Conservation (phyloP, 2,329 filamentous ascomycete genomes). For the Parastagonospora avenae region DNA sequence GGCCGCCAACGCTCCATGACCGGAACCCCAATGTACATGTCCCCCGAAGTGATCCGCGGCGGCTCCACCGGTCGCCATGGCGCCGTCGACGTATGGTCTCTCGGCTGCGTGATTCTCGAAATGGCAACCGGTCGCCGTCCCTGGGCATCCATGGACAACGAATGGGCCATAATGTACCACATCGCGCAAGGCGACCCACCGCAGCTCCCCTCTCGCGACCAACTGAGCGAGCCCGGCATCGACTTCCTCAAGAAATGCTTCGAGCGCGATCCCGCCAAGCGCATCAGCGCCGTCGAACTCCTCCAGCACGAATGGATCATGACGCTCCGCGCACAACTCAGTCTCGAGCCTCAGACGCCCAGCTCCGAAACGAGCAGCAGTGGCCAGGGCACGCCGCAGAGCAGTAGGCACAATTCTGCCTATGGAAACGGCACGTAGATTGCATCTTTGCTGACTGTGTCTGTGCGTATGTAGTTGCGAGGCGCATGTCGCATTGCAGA, state of each 20-base stretch:
- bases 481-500: not conserved
- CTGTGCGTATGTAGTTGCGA: not conserved
- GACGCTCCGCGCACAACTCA: slow-evolving; percentile 52
- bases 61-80: slow-evolving; percentile 74
- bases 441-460: not conserved
- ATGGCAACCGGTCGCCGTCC: slow-evolving; percentile 95
- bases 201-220: slow-evolving; percentile 78
- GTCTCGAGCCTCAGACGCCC: slow-evolving; percentile 54
- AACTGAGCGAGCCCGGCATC: slow-evolving; percentile 81
- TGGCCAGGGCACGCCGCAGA: slow-evolving; percentile 14
- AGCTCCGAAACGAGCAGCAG: slow-evolving; percentile 35
- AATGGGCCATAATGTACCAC: slow-evolving; percentile 99
- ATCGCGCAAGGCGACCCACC: slow-evolving; percentile 96
- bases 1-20: slow-evolving; percentile 84
- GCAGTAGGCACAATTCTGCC: slow-evolving; percentile 44
- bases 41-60: slow-evolving; percentile 95
- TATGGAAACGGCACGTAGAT: slow-evolving; percentile 17
- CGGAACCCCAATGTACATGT: slow-evolving; percentile 99
- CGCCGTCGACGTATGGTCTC: slow-evolving; percentile 92
- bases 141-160: slow-evolving; percentile 95
- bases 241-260: slow-evolving; percentile 92
- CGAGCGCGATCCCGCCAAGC: slow-evolving; percentile 76
- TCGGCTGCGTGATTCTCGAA: slow-evolving; percentile 95
- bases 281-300: slow-evolving; percentile 83
- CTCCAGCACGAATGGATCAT: slow-evolving; percentile 91